Evolutionary conservation across 495 filamentous ascomycete species (phyloP), one percentile per base, ranked within the genome.

Genomic region (Xylona heveae): DNA sequence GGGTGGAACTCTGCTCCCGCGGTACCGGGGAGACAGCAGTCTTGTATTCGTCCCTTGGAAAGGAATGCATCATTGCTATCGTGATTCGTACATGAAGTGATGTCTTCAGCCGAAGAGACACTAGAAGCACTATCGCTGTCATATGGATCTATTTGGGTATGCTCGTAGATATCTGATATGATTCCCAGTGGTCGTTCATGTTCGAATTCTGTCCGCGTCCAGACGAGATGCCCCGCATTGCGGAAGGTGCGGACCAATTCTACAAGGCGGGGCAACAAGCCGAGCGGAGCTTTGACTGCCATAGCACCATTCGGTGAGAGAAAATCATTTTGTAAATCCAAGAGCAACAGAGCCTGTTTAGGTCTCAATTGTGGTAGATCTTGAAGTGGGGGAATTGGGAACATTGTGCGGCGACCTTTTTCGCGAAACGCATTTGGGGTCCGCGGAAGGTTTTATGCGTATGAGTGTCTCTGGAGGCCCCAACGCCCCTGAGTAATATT

Each of bases 241-340:
- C 88, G 79, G 45, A 97, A 94, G 16, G 61, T 56, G 7, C 66
- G 68, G 17, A 70, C 67, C 5, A 97, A 56, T 1, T 60, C 49
- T 6, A 71, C 59, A 19, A 83, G 65, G 13, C 69, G 67, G 26
- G 68, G 64, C n/a, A n/a, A n/a, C n/a, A n/a, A n/a, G n/a, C n/a
- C n/a, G n/a, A n/a, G n/a, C n/a, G n/a, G n/a, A n/a, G n/a, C n/a
- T 26, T 57, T 57, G 25, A 81, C 64, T 22, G 72, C 63, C 21
- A 92, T 56, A 24, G 70, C 68, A 20, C 77, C 81, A 23, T 68
- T 62, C 1, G 67, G 51, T 18, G 68, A 64, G 27, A 91, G 49
- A 44, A 94, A 91, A 50, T 94, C 88, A 47, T 93, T 91, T 40
- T 95, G 88, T 15, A 92, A 64, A 45, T 91, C 84, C 32, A 94